Conservation (phyloP, 768 basidiomycete genomes). For the Hypholoma fasciculare region DNA sequence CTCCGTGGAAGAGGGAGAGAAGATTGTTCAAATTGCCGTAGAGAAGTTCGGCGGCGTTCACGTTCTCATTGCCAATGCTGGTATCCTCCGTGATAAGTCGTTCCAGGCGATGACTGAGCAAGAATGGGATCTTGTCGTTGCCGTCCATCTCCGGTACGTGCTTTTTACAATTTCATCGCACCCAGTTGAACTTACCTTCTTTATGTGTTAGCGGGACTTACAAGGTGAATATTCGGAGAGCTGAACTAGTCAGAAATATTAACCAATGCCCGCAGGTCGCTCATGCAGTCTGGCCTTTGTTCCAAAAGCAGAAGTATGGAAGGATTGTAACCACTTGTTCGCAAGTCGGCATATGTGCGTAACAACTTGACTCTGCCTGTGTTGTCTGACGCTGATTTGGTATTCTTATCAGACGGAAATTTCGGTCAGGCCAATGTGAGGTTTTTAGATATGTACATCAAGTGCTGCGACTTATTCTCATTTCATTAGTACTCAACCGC, state of each 20-base stretch:
- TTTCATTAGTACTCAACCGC: slow-evolving; percentile 79
- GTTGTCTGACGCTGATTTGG: background rate
- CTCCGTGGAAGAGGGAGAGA: slow-evolving; percentile 91
- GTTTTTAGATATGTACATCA: background rate
- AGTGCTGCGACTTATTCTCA: background rate
- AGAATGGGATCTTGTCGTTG: slow-evolving; percentile 93
- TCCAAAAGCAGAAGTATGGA: slow-evolving; percentile 96
- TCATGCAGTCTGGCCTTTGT: slow-evolving; percentile 95
- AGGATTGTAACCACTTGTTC: slow-evolving; percentile 95
- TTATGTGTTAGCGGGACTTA: slow-evolving; percentile 68
- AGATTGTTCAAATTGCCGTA: slow-evolving; percentile 83
- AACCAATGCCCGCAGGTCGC: slow-evolving; percentile 56
- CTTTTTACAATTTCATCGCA: slow-evolving; percentile 1
- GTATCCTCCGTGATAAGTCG: slow-evolving; percentile 91
- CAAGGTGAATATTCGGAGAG: slow-evolving; percentile 50
- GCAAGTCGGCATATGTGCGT: slow-evolving; percentile 88
- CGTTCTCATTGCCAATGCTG: slow-evolving; percentile 89
- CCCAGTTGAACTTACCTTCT: slow-evolving; percentile 4
- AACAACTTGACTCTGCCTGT: background rate
- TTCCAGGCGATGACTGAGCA: slow-evolving; percentile 86
- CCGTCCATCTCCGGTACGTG: slow-evolving; percentile 74
- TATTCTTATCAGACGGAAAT: slow-evolving; percentile 71
- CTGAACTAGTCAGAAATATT: background rate
- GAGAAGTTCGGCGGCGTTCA: slow-evolving; percentile 90
- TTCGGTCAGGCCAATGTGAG: slow-evolving; percentile 90